Conservation (phyloP, 768 basidiomycete genomes). For the Leucosporidium creatinivorum region DNA sequence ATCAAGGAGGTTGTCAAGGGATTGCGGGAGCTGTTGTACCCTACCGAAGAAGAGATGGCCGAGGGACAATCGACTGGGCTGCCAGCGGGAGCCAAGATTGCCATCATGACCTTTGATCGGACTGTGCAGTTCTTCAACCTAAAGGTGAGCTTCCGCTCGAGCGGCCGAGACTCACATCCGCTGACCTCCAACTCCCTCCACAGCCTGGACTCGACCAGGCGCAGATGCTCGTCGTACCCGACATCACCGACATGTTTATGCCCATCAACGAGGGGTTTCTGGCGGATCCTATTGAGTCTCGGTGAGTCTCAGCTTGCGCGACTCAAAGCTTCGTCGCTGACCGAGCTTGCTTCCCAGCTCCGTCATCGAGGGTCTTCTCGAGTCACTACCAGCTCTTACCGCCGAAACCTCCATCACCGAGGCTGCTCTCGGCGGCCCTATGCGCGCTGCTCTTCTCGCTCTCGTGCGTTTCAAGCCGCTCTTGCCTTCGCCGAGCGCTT, state of each 20-base stretch:
- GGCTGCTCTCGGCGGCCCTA: slow-evolving; percentile 68
- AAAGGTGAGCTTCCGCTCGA: slow-evolving; percentile 47
- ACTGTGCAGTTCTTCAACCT: slow-evolving; percentile 82
- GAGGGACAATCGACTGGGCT: slow-evolving; percentile 27
- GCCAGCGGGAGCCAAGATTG: slow-evolving; percentile 46
- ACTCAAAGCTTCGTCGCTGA: background rate
- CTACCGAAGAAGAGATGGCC: slow-evolving; percentile 41
- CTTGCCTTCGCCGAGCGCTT: slow-evolving; percentile 30
- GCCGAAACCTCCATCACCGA: slow-evolving; percentile 48
- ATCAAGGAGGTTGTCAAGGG: slow-evolving; percentile 58
- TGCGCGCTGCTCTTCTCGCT: slow-evolving; percentile 63
- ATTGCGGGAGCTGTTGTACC: slow-evolving; percentile 61
- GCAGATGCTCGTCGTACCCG: slow-evolving; percentile 71
- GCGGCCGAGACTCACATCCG: background rate
- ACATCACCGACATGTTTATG: slow-evolving; percentile 85
- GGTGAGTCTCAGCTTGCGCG: slow-evolving; percentile 47
- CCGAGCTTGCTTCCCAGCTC: slow-evolving; percentile 44
- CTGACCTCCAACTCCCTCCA: background rate
- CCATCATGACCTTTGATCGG: slow-evolving; percentile 73
- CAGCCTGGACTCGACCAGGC: slow-evolving; percentile 50
- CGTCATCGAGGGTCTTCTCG: slow-evolving; percentile 61
- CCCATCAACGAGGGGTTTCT: slow-evolving; percentile 68
- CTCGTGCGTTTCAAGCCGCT: slow-evolving; percentile 50
- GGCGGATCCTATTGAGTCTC: slow-evolving; percentile 62
- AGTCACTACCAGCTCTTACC: slow-evolving; percentile 58